Evolutionary conservation across 2,329 filamentous ascomycete species (phyloP).

Genomic region (Stachybotrys echinatus): DNA sequence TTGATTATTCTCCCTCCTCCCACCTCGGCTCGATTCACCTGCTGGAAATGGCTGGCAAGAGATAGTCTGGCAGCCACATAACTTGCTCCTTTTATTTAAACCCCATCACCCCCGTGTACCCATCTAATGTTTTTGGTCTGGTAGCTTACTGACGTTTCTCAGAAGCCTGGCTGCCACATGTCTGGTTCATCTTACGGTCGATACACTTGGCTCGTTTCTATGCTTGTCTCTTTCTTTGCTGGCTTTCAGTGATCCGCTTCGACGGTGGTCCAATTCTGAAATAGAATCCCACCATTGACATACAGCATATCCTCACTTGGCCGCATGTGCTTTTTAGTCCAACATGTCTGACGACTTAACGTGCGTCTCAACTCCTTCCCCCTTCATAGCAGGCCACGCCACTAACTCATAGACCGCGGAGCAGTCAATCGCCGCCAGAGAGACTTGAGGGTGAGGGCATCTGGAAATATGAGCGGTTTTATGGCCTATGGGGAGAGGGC

Average conservation of each 20-base stretch:
- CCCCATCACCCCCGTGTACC: not conserved
- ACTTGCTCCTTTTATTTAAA: too few species aligned
- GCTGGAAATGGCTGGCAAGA: too few species aligned
- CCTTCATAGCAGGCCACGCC: not conserved
- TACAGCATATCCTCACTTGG: too few species aligned
- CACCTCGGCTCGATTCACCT: too few species aligned
- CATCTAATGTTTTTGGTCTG: not conserved
- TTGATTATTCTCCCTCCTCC: too few species aligned
- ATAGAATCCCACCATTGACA: too few species aligned
- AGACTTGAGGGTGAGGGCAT: conserved; percentile 16
- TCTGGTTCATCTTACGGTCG: too few species aligned
- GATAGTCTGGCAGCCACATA: too few species aligned
- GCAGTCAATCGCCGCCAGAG: not conserved
- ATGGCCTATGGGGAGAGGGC: conserved; percentile 61
- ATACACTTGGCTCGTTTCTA: not conserved
- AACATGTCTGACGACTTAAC: not conserved
- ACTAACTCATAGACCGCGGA: not conserved
- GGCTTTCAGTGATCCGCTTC: too few species aligned
- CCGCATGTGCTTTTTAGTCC: not conserved
- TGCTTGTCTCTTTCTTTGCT: too few species aligned
- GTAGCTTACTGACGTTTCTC: not conserved
- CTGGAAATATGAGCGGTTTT: conserved; percentile 63
- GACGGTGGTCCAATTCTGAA: too few species aligned
- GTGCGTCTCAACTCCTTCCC: not conserved
- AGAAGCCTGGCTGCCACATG: not conserved